A percentile compares a stretch with the other conserved stretches of the same genome.
Evolutionary conservation across 345 rosid species (phyloP).

Genomic region (Balakata baccata): DNA sequence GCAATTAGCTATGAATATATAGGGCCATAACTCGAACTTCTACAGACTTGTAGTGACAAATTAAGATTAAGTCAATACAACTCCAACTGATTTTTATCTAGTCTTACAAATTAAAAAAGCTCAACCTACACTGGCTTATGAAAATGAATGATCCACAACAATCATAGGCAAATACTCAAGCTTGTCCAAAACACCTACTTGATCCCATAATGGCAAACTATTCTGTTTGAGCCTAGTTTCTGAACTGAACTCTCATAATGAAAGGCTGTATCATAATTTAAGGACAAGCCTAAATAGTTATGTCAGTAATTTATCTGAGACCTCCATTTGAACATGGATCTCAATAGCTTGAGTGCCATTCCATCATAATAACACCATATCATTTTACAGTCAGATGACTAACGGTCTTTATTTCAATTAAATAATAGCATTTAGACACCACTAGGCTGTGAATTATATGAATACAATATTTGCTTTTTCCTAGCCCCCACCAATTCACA

Average conservation of each 20-base stretch:
- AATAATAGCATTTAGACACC: neutral
- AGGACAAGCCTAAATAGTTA: neutral
- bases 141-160: neutral
- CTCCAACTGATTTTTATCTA: neutral
- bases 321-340: neutral
- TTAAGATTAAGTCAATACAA: neutral
- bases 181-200: neutral
- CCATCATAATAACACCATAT: neutral
- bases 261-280: neutral
- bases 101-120: neutral
- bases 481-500: neutral
- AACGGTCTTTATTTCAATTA: too few species aligned
- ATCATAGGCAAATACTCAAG: neutral
- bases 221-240: neutral
- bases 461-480: neutral
- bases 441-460: neutral
- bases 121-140: neutral
- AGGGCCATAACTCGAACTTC: neutral
- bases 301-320: neutral
- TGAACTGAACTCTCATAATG: neutral
- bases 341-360: neutral
- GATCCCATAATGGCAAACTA: neutral
- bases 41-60: neutral
- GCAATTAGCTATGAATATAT: neutral
- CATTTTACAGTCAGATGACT: neutral